Base-by-base conservation (phyloP, 2,329 filamentous ascomycete species). In the Colletotrichum noveboracense region DNA sequence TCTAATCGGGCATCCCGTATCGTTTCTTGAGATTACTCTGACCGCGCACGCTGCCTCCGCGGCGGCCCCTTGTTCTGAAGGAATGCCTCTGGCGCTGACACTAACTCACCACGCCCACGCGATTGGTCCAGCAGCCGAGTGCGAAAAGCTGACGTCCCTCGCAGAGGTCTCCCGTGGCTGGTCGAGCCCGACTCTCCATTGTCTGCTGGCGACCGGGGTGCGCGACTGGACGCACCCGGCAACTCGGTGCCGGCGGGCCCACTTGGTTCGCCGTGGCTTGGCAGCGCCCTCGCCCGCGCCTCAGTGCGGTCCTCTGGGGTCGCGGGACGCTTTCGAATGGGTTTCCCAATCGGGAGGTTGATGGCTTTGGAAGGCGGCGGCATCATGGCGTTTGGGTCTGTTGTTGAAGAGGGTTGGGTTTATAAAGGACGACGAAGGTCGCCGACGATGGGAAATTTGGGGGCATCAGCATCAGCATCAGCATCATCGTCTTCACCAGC, bases 251-350 rank as follows among this genome's bases (percentile, higher is more conserved):
- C 64, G 74, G 64, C 8, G 14, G 73, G 30, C 34, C 74, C 74
- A 76, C 74, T 24, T 74, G 64, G 69, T 28, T 21, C 32, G 24
- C 65, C 74, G 74, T 74, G 74, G 74, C 74, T 76, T 76, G 74
- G 70, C 74, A 30, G 30, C 9, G 48, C 48, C 56, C 18, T 52
- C 24, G 43, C 43, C 24, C 56, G 55, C 55, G 55, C 24, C 55
- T 30, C 16, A 16, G 18, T 26, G 30, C 66, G 71, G 38, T 48
- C 72, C 58, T 62, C 38, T 62, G 65, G 8, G 38, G 56, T 38
- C 30, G 66, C 48, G 52, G 30, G 14, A 48, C 55, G 38, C n/a
- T 52, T 65, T 76, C 74, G 74, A 76, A 76, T 76, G 43, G 65
- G 28, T 9, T 76, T 73, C 70, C 74, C 58, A 30, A 74, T 62